A percentile compares a stretch with the other conserved stretches of the same genome.
phyloP scores from a whole-genome alignment of 1,284 basidiomycete species.

The Fereydounia khargensis region DNA sequence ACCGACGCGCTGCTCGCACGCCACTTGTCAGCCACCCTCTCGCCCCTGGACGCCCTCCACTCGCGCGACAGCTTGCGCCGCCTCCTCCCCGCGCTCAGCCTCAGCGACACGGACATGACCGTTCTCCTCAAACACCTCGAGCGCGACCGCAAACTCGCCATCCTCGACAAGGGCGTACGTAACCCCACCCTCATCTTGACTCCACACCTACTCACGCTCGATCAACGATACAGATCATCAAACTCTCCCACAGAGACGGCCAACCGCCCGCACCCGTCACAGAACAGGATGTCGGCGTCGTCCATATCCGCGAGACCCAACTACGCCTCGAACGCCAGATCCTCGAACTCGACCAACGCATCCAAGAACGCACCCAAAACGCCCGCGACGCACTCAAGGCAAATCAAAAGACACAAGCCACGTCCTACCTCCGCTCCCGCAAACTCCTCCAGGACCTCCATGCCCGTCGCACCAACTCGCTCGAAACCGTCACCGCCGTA shows the following conservation, averaged over 20 bases:
- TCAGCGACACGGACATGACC: conserved; percentile 67
- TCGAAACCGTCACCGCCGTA: conserved; percentile 73
- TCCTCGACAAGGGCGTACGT: conserved; percentile 68
- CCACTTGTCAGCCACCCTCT: conserved; percentile 13
- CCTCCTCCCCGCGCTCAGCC: background rate
- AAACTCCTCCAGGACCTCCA: conserved; percentile 78
- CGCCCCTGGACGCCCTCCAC: conserved; percentile 18
- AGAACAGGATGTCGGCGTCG: conserved; percentile 70
- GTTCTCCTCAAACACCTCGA: conserved; percentile 75
- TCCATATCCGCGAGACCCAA: conserved; percentile 72
- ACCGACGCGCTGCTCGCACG: conserved; percentile 4
- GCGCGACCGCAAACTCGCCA: conserved; percentile 69
- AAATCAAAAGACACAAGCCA: conserved; percentile 71
- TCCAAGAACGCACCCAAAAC: conserved; percentile 67
- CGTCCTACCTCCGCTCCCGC: conserved; percentile 73
- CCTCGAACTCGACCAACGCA: conserved; percentile 67
- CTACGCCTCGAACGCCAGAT: conserved; percentile 68
- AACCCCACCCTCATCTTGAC: background rate
- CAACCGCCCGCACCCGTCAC: conserved; percentile 60
- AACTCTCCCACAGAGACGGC: conserved; percentile 7
- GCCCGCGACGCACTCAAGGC: conserved; percentile 67
- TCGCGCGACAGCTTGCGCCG: conserved; percentile 5
- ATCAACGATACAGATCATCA: conserved; percentile 17
- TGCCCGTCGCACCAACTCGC: conserved; percentile 69
- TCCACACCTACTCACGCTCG: background rate